These are phyloP conservation scores for Leccinum olivaceopallidum DNA, from an alignment of 768 basidiomycete species.

Conservation along the genomic window DNA sequence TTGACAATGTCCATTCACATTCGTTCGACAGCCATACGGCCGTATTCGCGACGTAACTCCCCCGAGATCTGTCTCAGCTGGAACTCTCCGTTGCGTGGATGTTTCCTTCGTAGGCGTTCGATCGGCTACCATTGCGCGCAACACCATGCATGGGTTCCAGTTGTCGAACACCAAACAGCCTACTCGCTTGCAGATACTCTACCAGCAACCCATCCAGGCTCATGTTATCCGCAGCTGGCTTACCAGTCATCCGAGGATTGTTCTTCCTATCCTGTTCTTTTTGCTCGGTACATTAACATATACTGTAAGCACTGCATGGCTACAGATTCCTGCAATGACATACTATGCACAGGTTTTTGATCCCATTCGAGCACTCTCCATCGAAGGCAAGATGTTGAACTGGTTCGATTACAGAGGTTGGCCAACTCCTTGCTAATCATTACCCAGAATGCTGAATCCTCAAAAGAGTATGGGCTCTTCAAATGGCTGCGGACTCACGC, in stretches of 20 bases:
- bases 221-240: slow-evolving; percentile 79
- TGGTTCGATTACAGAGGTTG: slow-evolving; percentile 81
- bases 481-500: slow-evolving; percentile 73
- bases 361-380: slow-evolving; percentile 81
- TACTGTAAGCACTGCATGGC: slow-evolving; percentile 52
- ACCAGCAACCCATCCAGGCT: slow-evolving; percentile 63
- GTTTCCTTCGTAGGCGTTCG: slow-evolving; percentile 63
- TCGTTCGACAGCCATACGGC: slow-evolving; percentile 68
- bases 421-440: slow-evolving; percentile 13
- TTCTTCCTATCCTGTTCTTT: slow-evolving; percentile 79
- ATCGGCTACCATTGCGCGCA: slow-evolving; percentile 80
- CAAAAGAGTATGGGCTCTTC: slow-evolving; percentile 67
- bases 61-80: slow-evolving; percentile 62
- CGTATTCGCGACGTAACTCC: slow-evolving; percentile 65
- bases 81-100: slow-evolving; percentile 63
- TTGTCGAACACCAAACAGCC: slow-evolving; percentile 30
- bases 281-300: slow-evolving; percentile 89
- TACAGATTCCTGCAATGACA: not conserved
- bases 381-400: slow-evolving; percentile 78
- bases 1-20: slow-evolving; percentile 1
- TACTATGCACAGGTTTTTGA: slow-evolving; percentile 74
- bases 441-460: not conserved
- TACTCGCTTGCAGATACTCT: slow-evolving; percentile 55
- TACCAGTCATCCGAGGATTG: slow-evolving; percentile 81
- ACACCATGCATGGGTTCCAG: slow-evolving; percentile 68